Evolutionary conservation across 345 rosid species (phyloP).

Genomic region (Eucalyptus brandiana): DNA sequence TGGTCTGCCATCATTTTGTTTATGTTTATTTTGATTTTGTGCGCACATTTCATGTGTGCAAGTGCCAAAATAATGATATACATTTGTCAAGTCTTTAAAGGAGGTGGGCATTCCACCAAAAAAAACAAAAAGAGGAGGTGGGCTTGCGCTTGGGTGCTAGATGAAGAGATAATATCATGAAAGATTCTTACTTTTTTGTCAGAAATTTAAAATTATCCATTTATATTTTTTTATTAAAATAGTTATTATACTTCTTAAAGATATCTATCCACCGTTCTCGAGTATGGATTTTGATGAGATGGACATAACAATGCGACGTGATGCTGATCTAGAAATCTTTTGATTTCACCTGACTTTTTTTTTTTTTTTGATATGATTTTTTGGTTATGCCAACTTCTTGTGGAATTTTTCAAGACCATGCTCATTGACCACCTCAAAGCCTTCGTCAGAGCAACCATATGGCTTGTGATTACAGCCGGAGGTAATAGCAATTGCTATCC

Average conservation of each 20-base stretch:
- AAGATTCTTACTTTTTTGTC: not conserved
- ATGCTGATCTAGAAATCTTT: too few species aligned
- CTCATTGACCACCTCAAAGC: not conserved
- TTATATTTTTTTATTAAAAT: not conserved
- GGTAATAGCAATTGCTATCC: not conserved
- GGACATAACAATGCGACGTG: too few species aligned
- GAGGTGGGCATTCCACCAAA: too few species aligned
- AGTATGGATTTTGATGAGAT: not conserved
- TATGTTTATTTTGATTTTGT: not conserved
- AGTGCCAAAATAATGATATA: too few species aligned
- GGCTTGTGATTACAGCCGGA: not conserved
- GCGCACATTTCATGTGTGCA: not conserved
- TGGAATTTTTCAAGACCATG: too few species aligned
- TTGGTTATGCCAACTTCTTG: too few species aligned
- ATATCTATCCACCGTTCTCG: not conserved
- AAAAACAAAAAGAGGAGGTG: too few species aligned
- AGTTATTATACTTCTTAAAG: not conserved
- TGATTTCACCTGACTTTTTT: too few species aligned
- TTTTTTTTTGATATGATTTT: too few species aligned
- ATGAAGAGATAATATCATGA: not conserved
- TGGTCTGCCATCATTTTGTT: not conserved
- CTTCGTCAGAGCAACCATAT: too few species aligned
- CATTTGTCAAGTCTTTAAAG: not conserved
- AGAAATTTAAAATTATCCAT: not conserved
- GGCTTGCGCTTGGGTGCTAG: too few species aligned